Evolutionary conservation across 371 early-diverging fungal species (phyloP).

Genomic region (Mucor ambiguus): DNA sequence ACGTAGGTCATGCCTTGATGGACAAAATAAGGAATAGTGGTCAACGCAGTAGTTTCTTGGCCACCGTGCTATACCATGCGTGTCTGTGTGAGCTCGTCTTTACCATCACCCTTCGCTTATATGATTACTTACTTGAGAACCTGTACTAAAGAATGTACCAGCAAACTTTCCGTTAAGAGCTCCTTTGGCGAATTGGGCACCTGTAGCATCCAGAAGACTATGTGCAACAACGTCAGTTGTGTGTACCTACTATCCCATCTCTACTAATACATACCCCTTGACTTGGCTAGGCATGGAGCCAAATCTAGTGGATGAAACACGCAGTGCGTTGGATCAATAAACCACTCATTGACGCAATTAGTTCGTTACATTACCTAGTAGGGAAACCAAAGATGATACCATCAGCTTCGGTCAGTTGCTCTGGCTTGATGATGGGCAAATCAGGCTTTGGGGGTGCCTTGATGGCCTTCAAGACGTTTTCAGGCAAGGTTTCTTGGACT

Average conservation of each 20-base stretch:
- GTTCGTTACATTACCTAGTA: constrained; percentile 25
- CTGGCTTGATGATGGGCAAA: constrained; percentile 57
- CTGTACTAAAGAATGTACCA: constrained; percentile 73
- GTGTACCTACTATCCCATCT: not conserved
- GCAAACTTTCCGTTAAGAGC: constrained; percentile 55
- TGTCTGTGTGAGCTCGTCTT: constrained; percentile 33
- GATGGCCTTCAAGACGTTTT: constrained; percentile 66
- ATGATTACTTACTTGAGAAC: constrained; percentile 54
- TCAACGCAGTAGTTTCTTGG: constrained; percentile 70
- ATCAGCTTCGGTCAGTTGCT: constrained; percentile 58
- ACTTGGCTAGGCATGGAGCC: constrained; percentile 40
- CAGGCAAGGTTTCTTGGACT: constrained; percentile 64
- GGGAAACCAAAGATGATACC: constrained; percentile 57
- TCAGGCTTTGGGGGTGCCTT: constrained; percentile 61
- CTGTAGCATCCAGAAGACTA: constrained; percentile 67
- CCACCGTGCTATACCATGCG: constrained; percentile 57
- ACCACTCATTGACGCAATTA: not conserved
- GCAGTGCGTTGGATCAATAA: not conserved
- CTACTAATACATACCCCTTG: constrained; percentile 24
- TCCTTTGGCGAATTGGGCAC: constrained; percentile 64
- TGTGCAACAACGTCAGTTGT: not conserved
- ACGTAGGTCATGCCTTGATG: constrained; percentile 86
- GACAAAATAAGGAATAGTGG: constrained; percentile 66
- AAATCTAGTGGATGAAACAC: constrained; percentile 23
- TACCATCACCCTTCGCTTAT: constrained; percentile 26